Evolutionary conservation across 495 filamentous ascomycete genomes (phyloP).

Genomic region (Daldinia loculata): DNA sequence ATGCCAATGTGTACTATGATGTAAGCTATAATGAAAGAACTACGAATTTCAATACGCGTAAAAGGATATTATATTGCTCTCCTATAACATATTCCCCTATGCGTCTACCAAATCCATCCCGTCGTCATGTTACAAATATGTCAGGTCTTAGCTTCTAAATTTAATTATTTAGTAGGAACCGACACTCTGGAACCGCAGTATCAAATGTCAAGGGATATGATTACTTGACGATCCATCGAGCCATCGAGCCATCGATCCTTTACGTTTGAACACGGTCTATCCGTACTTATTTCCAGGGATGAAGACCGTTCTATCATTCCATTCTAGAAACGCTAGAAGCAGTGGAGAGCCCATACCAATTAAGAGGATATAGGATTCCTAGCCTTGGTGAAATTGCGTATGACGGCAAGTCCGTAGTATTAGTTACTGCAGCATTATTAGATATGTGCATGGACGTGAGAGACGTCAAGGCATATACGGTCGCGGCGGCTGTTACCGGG

Average conservation of each 20-base stretch:
- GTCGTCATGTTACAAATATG: background rate
- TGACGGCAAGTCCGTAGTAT: conserved; percentile 31
- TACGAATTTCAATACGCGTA: background rate
- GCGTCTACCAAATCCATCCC: background rate
- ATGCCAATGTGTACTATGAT: background rate
- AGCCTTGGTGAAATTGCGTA: conserved; percentile 23
- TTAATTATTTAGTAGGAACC: conserved; percentile 9
- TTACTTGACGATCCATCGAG: conserved; percentile 26
- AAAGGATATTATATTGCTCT: background rate
- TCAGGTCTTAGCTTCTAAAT: conserved; percentile 7
- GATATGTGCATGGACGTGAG: background rate
- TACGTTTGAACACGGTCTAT: conserved; percentile 15
- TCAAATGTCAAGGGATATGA: conserved; percentile 16
- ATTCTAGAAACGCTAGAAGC: conserved; percentile 43
- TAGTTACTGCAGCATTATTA: background rate
- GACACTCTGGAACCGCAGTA: conserved; percentile 9
- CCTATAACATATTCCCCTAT: background rate
- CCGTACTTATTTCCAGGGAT: conserved; percentile 33
- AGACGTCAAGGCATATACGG: background rate
- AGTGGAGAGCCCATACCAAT: conserved; percentile 14
- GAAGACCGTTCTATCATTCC: conserved; percentile 8
- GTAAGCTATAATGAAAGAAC: background rate
- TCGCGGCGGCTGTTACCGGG: background rate
- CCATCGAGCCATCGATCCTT: conserved; percentile 24
- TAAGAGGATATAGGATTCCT: conserved; percentile 12